These are phyloP conservation scores for Pleurotus pulmonarius DNA, from an alignment of 768 basidiomycete genomes.

Conservation along the genomic window DNA sequence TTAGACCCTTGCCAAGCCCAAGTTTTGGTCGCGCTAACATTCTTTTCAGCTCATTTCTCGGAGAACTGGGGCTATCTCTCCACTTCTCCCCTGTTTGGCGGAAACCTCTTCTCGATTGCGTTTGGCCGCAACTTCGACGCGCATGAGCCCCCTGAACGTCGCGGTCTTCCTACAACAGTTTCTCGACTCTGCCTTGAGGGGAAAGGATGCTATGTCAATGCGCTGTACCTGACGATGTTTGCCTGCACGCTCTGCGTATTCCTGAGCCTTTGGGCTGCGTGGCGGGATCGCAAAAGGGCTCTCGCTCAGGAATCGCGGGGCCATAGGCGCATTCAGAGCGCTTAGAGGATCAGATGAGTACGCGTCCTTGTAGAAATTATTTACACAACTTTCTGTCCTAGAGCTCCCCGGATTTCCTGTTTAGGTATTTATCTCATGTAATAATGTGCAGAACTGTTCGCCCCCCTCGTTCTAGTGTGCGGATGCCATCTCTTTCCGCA, in stretches of 20 bases:
- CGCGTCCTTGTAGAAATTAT: too few species aligned
- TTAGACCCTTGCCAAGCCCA: too few species aligned
- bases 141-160: conserved; percentile 37
- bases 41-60: conserved; percentile 56
- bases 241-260: conserved; percentile 43
- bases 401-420: too few species aligned
- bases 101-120: conserved; percentile 79
- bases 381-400: too few species aligned
- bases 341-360: too few species aligned
- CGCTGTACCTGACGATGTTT: conserved; percentile 47
- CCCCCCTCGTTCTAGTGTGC: too few species aligned
- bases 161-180: background rate
- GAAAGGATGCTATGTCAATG: conserved; percentile 54
- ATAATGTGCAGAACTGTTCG: too few species aligned
- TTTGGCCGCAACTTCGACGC: conserved; percentile 82
- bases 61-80: conserved; percentile 86
- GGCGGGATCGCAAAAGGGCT: conserved; percentile 37
- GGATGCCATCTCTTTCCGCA: too few species aligned
- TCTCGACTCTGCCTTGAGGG: conserved; percentile 45
- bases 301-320: background rate
- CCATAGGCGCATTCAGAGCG: background rate
- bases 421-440: too few species aligned
- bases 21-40: background rate
- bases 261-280: conserved; percentile 49
- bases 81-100: conserved; percentile 71